These are phyloP conservation scores for Clavulina sp. DNA, from an alignment of 768 basidiomycete species.

Conservation along the genomic window DNA sequence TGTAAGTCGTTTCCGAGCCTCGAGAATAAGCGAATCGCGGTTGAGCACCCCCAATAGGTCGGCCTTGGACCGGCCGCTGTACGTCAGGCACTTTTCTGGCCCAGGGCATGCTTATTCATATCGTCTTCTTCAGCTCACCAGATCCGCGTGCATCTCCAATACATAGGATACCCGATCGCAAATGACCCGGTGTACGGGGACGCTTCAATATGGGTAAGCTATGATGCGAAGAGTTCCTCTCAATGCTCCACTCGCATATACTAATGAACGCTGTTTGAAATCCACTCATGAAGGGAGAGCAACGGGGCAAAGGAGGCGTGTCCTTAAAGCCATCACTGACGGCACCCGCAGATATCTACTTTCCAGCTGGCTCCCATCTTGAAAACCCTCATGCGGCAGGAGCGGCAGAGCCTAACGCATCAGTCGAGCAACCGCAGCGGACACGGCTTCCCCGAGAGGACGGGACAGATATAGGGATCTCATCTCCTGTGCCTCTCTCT, in stretches of 20 bases:
- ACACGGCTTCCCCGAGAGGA: slow-evolving; percentile 60
- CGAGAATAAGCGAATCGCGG: background rate
- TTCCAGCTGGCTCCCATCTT: background rate
- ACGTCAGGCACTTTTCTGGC: slow-evolving; percentile 19
- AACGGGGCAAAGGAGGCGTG: slow-evolving; percentile 8
- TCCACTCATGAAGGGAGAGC: slow-evolving; percentile 11
- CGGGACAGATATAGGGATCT: slow-evolving; percentile 75
- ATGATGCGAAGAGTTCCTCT: background rate
- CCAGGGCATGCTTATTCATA: background rate
- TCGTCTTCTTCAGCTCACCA: slow-evolving; percentile 57
- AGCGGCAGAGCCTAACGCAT: background rate
- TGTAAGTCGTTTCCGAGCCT: slow-evolving; percentile 32
- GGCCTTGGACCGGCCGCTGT: slow-evolving; percentile 87
- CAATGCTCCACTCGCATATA: background rate
- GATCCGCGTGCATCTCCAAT: slow-evolving; percentile 92
- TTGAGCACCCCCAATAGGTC: slow-evolving; percentile 38
- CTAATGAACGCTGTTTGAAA: background rate
- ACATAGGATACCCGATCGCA: slow-evolving; percentile 79
- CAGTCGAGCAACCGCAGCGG: background rate
- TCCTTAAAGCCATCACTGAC: slow-evolving; percentile 8
- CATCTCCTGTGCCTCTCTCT: slow-evolving; percentile 66
- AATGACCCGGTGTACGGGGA: slow-evolving; percentile 92
- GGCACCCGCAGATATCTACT: slow-evolving; percentile 1
- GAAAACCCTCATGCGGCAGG: slow-evolving; percentile 2
- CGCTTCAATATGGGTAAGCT: slow-evolving; percentile 20